phyloP scores from a whole-genome alignment of 441 rosid genomes.

The Brassica hybrid region DNA sequence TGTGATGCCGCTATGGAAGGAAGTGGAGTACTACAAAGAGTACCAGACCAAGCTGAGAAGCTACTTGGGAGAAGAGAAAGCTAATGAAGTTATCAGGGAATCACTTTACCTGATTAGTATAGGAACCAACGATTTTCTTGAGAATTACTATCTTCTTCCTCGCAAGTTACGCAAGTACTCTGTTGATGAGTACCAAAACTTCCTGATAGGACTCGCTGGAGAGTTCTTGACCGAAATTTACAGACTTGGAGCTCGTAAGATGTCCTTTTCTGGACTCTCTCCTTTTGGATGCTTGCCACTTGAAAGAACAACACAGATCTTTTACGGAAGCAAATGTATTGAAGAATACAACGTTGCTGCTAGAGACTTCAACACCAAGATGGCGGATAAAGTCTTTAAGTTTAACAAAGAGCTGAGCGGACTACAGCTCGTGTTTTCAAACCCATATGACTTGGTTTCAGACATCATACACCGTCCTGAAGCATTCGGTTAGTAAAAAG shows the following conservation, averaged over 20 bases:
- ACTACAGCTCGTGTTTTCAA: conserved; percentile 48
- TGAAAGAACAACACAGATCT: conserved; percentile 57
- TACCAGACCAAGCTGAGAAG: conserved; percentile 51
- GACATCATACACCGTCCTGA: conserved; percentile 53
- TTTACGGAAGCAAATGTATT: conserved; percentile 49
- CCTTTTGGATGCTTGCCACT: conserved; percentile 71
- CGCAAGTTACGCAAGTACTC: conserved; percentile 46
- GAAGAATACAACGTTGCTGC: conserved; percentile 63
- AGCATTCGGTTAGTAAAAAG: conserved; percentile 53
- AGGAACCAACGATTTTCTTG: conserved; percentile 72
- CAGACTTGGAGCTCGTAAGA: conserved; percentile 59
- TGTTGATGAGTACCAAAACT: conserved; percentile 50
- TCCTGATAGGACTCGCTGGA: conserved; percentile 50
- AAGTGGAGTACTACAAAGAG: conserved; percentile 63
- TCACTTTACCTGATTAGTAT: conserved; percentile 60
- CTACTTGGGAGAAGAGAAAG: conserved; percentile 50
- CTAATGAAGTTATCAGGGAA: conserved; percentile 48
- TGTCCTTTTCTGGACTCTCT: conserved; percentile 48
- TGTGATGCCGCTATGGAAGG: conserved; percentile 68
- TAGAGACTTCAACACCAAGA: conserved; percentile 51
- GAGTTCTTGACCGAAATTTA: conserved; percentile 55
- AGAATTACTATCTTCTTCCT: conserved; percentile 53
- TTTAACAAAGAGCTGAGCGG: conserved; percentile 51
- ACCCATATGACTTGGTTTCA: conserved; percentile 48
- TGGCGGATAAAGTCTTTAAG: conserved; percentile 34